Conservation (phyloP, 768 basidiomycete genomes). For the Lactifluus echinatus region DNA sequence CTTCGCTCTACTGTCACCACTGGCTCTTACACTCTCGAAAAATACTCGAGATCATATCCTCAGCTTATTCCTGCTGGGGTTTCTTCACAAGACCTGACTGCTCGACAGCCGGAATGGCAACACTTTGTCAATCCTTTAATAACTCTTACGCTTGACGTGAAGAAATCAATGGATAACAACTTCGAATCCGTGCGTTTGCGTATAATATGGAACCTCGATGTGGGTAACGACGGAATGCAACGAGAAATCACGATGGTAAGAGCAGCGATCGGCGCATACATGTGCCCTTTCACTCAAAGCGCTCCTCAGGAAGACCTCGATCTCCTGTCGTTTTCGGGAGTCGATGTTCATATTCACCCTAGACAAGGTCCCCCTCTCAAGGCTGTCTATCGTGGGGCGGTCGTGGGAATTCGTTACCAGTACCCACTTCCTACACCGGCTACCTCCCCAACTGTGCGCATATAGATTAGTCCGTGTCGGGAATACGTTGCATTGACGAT, state of each 20-base stretch:
- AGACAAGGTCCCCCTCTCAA: conserved; percentile 64
- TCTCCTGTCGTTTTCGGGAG: conserved; percentile 52
- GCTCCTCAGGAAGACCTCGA: conserved; percentile 64
- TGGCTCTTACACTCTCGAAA: conserved; percentile 45
- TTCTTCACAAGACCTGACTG: conserved; percentile 14
- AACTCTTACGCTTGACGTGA: conserved; percentile 52
- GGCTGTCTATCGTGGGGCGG: conserved; percentile 65
- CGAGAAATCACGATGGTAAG: conserved; percentile 62
- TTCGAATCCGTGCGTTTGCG: conserved; percentile 58
- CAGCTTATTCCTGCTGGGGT: conserved; percentile 1
- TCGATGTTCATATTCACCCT: conserved; percentile 23
- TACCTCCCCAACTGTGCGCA: conserved; percentile 8
- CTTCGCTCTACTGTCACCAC: conserved; percentile 52
- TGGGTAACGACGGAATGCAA: conserved; percentile 32
- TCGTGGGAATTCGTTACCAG: conserved; percentile 70
- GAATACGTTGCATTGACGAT: background rate
- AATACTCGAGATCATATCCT: conserved; percentile 64
- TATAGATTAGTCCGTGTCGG: background rate
- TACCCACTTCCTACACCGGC: conserved; percentile 34
- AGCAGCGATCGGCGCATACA: conserved; percentile 5
- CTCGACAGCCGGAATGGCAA: conserved; percentile 54
- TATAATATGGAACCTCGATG: conserved; percentile 53
- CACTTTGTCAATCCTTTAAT: conserved; percentile 68
- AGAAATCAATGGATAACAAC: conserved; percentile 34
- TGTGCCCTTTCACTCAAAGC: conserved; percentile 2